Conservation (phyloP, 1,284 basidiomycete genomes). For the Rugosomyces carneus region DNA sequence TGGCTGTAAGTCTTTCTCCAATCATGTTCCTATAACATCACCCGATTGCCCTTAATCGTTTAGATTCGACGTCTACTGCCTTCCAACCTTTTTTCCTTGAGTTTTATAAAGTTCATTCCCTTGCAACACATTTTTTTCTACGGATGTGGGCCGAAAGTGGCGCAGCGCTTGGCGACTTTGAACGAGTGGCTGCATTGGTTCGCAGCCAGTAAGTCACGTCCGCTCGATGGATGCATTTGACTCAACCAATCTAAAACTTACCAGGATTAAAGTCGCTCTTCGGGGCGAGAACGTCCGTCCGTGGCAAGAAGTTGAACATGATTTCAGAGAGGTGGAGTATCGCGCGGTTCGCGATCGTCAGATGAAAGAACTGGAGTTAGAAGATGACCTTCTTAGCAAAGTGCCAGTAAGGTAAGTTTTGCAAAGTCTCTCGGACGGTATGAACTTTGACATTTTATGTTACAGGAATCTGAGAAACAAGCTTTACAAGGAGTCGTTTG, state of each 20-base stretch:
- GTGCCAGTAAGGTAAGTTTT: conserved; percentile 70
- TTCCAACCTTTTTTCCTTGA: conserved; percentile 91
- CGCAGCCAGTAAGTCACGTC: conserved; percentile 71
- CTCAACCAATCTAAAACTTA: background rate
- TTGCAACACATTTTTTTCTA: conserved; percentile 86
- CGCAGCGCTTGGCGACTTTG: conserved; percentile 76
- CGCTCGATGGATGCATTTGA: background rate
- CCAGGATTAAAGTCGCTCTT: conserved; percentile 72
- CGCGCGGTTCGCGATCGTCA: conserved; percentile 84
- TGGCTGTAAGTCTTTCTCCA: conserved; percentile 50
- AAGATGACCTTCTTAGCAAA: conserved; percentile 85
- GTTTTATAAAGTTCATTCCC: conserved; percentile 76
- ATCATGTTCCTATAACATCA: background rate
- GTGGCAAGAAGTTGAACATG: conserved; percentile 83
- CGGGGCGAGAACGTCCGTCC: conserved; percentile 70
- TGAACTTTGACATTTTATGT: conserved; percentile 6
- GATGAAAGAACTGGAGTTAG: conserved; percentile 89
- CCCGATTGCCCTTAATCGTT: background rate
- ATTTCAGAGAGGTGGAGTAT: conserved; percentile 85
- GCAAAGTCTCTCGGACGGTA: background rate
- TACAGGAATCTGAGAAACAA: conserved; percentile 80
- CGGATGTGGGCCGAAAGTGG: conserved; percentile 95
- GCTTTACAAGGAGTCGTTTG: conserved; percentile 87
- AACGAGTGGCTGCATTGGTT: conserved; percentile 76
- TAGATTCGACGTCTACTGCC: conserved; percentile 76